Conservation (phyloP, 2,329 filamentous ascomycete species). For the Huntiella decipiens region DNA sequence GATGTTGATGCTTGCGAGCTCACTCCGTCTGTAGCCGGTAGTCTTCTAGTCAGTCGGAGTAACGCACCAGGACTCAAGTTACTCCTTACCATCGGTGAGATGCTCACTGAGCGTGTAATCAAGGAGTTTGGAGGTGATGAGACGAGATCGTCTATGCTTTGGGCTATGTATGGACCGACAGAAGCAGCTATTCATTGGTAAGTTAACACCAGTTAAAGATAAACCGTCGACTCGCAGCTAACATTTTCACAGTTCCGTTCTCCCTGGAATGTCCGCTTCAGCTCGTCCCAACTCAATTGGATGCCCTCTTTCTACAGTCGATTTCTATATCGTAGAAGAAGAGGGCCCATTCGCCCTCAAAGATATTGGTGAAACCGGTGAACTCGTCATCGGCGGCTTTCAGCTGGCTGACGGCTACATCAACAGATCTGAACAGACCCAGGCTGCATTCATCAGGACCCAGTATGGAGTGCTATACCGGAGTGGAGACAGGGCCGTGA, state of each 20-base stretch:
- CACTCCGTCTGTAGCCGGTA: constrained; percentile 71
- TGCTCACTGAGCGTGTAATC: constrained; percentile 63
- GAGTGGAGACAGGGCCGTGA: constrained; percentile 65
- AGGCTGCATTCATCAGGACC: constrained; percentile 48
- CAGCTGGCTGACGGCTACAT: constrained; percentile 70
- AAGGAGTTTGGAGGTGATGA: constrained; percentile 53
- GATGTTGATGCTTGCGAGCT: constrained; percentile 70
- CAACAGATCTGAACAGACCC: constrained; percentile 60
- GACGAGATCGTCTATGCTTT: constrained; percentile 43
- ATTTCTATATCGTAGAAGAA: constrained; percentile 48
- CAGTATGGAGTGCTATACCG: constrained; percentile 55
- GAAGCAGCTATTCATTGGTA: constrained; percentile 77
- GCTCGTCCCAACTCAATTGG: constrained; percentile 54
- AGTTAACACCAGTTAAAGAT: constrained; percentile 13
- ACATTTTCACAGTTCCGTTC: constrained; percentile 42
- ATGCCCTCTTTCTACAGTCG: constrained; percentile 61
- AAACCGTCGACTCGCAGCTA: not conserved
- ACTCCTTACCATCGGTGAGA: constrained; percentile 78
- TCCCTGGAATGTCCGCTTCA: constrained; percentile 37
- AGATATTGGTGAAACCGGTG: constrained; percentile 49
- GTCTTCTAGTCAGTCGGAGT: constrained; percentile 47
- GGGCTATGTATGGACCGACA: constrained; percentile 89
- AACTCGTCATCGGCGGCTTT: constrained; percentile 61
- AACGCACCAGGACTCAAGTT: constrained; percentile 50
- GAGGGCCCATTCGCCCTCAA: constrained; percentile 32